A percentile compares a stretch with the other conserved stretches of the same genome.
These are phyloP conservation scores for Zarea fungicola DNA, from an alignment of 2,329 filamentous ascomycete species.

Conservation along the genomic window DNA sequence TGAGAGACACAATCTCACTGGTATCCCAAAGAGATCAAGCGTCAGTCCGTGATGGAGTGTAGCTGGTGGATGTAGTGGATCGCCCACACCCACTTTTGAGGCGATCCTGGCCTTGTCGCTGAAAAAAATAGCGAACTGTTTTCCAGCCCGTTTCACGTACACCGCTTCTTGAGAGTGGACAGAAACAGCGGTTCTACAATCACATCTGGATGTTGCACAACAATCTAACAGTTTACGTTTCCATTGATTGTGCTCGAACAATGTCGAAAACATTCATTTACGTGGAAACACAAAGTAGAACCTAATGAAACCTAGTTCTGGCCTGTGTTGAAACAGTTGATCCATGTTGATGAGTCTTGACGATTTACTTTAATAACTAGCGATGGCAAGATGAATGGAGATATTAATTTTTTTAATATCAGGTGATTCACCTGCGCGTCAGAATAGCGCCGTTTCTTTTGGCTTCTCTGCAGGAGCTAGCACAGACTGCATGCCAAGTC, in stretches of 20 bases:
- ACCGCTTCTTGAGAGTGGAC: conserved; percentile 6
- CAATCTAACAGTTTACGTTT: too few relatives aligned
- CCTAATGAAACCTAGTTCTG: background rate
- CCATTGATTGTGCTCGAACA: background rate
- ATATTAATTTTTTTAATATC: background rate
- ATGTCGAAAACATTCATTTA: background rate
- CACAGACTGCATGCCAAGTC: background rate
- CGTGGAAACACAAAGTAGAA: background rate
- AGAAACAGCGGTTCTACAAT: background rate
- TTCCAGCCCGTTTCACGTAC: background rate
- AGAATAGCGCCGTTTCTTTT: conserved; percentile 7
- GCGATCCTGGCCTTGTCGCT: conserved; percentile 7
- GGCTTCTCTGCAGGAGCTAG: conserved; percentile 7
- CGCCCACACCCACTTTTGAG: conserved; percentile 1
- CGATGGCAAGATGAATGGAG: background rate
- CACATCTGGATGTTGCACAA: background rate
- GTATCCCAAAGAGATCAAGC: conserved; percentile 9
- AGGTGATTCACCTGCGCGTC: conserved; percentile 12
- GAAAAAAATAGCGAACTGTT: background rate
- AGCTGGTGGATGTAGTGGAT: conserved; percentile 9
- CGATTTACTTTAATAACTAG: background rate
- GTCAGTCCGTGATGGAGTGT: background rate
- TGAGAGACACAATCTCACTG: too few relatives aligned
- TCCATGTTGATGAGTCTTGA: too few relatives aligned
- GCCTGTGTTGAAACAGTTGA: conserved; percentile 3